A percentile compares a stretch with the other conserved stretches of the same genome.
Conservation (phyloP, 495 filamentous ascomycete species). For the Hamigera avellanea region DNA sequence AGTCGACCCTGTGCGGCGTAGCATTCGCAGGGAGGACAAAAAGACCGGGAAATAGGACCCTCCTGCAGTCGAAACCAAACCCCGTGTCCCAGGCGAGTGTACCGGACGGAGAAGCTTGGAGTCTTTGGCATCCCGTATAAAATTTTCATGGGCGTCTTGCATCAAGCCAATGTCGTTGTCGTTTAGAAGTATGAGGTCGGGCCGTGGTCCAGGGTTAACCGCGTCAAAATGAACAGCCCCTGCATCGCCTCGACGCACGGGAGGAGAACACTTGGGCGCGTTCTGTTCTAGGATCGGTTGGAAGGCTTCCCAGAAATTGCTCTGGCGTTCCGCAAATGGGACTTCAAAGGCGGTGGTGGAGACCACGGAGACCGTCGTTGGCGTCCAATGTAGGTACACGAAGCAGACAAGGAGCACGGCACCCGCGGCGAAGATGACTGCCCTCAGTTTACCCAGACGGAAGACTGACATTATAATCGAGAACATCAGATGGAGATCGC, state of each 20-base stretch:
- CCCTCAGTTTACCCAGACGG: not conserved
- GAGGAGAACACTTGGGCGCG: slow-evolving; percentile 13
- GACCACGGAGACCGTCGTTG: not conserved
- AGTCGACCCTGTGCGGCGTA: slow-evolving; percentile 42
- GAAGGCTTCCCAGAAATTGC: slow-evolving; percentile 4
- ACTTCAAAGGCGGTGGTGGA: not conserved
- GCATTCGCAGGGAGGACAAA: slow-evolving; percentile 43
- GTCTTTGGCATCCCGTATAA: slow-evolving; percentile 23
- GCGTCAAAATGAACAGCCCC: slow-evolving; percentile 22
- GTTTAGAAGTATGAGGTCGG: slow-evolving; percentile 22
- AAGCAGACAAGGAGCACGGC: not conserved
- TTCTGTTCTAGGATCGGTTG: slow-evolving; percentile 3
- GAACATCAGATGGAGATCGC: no score
- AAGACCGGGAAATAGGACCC: slow-evolving; percentile 34
- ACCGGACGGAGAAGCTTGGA: slow-evolving; percentile 24
- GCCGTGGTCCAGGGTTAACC: slow-evolving; percentile 15
- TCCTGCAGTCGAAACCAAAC: slow-evolving; percentile 43
- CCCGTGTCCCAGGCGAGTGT: slow-evolving; percentile 34
- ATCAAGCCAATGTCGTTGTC: slow-evolving; percentile 22
- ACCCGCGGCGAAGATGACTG: not conserved
- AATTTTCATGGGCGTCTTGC: slow-evolving; percentile 31
- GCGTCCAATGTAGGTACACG: not conserved
- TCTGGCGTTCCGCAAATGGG: slow-evolving; percentile 1
- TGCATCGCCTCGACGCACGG: slow-evolving; percentile 11
- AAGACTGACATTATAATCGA: no score